Evolutionary conservation across 176 grass and related monocot genomes (phyloP).

Genomic region (Oryza officinalis): DNA sequence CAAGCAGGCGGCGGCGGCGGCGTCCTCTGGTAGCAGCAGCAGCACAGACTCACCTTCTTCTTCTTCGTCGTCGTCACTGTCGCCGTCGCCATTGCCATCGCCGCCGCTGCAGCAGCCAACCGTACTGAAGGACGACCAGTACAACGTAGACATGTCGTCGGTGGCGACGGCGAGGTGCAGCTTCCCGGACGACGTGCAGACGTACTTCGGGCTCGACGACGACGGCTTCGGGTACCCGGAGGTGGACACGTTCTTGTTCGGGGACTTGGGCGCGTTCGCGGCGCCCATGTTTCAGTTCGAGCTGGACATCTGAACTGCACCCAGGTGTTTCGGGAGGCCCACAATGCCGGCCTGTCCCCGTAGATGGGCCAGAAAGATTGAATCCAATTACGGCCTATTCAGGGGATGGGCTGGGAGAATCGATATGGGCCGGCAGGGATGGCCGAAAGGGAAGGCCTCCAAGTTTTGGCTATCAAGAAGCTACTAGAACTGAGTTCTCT

Average conservation of each 20-base stretch:
- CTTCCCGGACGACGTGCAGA: slow-evolving; percentile 80
- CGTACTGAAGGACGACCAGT: neutral
- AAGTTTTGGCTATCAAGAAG: neutral
- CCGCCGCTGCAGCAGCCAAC: neutral
- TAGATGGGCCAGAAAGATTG: no score
- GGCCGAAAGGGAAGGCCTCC: neutral
- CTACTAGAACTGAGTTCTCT: neutral
- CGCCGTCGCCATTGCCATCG: neutral
- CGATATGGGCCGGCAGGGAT: no score
- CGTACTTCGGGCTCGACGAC: slow-evolving; percentile 50
- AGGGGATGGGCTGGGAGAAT: no score
- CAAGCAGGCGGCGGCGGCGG: slow-evolving; percentile 12
- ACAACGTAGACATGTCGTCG: neutral
- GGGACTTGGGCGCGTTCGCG: slow-evolving; percentile 46
- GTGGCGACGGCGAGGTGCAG: slow-evolving; percentile 8
- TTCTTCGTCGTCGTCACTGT: neutral
- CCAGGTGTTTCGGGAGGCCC: neutral
- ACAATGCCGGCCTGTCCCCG: neutral
- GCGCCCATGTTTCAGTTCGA: slow-evolving; percentile 67
- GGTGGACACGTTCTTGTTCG: slow-evolving; percentile 59
- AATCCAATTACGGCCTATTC: neutral
- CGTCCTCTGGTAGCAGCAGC: neutral
- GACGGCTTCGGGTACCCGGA: slow-evolving; percentile 17
- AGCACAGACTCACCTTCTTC: neutral
- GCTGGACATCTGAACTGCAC: slow-evolving; percentile 21